Evolutionary conservation across 192 early-diverging fungal species (phyloP).

Genomic region (Funneliformis geosporum): DNA sequence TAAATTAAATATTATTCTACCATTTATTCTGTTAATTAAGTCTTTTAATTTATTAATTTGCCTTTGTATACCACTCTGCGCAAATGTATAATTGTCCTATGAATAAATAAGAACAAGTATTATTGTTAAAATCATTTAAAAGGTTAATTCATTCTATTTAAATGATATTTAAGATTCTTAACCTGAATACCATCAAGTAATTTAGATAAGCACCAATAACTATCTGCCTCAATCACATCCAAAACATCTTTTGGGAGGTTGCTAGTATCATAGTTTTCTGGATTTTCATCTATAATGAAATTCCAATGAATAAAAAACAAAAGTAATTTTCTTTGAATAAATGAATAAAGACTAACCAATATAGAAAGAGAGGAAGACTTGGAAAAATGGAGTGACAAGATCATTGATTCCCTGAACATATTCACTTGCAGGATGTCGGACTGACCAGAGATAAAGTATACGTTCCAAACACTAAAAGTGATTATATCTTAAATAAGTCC

Average conservation of each 20-base stretch:
- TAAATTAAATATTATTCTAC: constrained; percentile 39
- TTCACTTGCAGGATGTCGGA: constrained; percentile 96
- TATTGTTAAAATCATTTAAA: background rate
- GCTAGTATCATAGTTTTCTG: constrained; percentile 55
- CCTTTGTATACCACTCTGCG: constrained; percentile 94
- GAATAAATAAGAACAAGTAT: background rate
- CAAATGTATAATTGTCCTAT: constrained; percentile 95
- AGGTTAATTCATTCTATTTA: background rate
- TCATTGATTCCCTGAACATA: constrained; percentile 99
- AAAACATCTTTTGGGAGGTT: constrained; percentile 56
- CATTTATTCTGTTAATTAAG: constrained; percentile 90
- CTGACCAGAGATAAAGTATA: constrained; percentile 96
- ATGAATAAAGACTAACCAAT: constrained; percentile 50
- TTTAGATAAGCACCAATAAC: constrained; percentile 96
- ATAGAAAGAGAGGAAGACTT: constrained; percentile 81
- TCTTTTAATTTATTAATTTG: constrained; percentile 88
- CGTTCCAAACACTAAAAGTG: constrained; percentile 76
- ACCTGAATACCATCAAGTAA: constrained; percentile 96
- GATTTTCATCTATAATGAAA: constrained; percentile 49
- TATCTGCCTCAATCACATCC: constrained; percentile 86
- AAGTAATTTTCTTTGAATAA: background rate
- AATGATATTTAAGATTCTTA: background rate
- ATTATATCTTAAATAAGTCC: background rate
- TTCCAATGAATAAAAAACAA: background rate
- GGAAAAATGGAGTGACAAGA: constrained; percentile 93